Conservation (phyloP, 2,329 filamentous ascomycete genomes). For the Paecilomyces fulvus region DNA sequence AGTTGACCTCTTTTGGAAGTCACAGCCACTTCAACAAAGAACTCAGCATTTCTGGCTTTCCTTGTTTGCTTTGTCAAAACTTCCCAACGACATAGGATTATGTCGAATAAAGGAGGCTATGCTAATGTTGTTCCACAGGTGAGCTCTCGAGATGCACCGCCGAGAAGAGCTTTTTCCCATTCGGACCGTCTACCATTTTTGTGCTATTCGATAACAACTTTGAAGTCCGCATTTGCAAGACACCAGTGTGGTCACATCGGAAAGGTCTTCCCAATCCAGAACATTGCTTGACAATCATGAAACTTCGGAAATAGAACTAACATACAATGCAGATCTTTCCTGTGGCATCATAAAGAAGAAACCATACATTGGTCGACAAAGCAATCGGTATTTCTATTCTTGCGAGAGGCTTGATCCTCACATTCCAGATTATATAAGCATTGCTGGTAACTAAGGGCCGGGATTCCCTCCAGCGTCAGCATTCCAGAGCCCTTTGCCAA, state of each 20-base stretch:
- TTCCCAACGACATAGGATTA: not conserved
- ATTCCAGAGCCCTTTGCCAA: constrained; percentile 20
- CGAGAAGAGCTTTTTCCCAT: not conserved
- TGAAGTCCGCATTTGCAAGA: not conserved
- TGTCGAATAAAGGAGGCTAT: not conserved
- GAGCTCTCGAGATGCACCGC: not conserved
- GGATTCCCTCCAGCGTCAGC: constrained; percentile 24
- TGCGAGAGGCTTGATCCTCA: constrained; percentile 8
- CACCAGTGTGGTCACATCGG: not conserved
- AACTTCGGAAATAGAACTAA: not conserved
- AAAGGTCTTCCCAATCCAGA: not conserved
- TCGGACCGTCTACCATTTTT: not conserved
- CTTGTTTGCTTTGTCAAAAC: not conserved
- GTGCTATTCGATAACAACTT: not conserved
- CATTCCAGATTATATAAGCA: constrained; percentile 19
- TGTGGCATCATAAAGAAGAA: not conserved
- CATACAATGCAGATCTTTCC: not conserved
- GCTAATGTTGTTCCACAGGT: not conserved
- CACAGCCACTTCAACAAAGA: not conserved
- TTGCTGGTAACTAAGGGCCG: constrained; percentile 21
- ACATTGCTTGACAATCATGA: not conserved
- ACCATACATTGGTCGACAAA: not conserved
- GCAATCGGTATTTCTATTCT: not conserved
- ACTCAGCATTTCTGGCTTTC: not conserved
- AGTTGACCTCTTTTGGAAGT: not conserved